These are phyloP conservation scores for Cokeromyces recurvatus DNA, from an alignment of 371 early-diverging fungal species.

Conservation along the genomic window DNA sequence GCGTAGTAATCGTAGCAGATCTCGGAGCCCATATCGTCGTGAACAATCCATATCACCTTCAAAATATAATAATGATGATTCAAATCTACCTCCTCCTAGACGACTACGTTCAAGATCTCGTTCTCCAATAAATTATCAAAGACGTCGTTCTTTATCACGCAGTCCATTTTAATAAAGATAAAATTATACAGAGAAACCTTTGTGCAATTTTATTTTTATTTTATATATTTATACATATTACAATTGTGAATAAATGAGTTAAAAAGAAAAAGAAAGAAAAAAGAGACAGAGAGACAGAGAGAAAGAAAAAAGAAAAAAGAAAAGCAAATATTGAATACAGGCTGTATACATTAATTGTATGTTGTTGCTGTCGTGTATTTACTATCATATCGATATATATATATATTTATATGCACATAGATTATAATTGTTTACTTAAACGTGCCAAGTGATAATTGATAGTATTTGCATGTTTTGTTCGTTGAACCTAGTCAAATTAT, in stretches of 20 bases:
- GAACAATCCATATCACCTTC: constrained; percentile 32
- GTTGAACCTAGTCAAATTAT: constrained; percentile 33
- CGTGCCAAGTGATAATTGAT: constrained; percentile 67
- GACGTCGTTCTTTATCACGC: constrained; percentile 15
- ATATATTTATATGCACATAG: too few relatives aligned
- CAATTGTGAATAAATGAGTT: too few relatives aligned
- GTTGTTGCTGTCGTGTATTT: too few relatives aligned
- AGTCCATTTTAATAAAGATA: constrained; percentile 1
- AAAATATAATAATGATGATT: constrained; percentile 4
- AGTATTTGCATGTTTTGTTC: constrained; percentile 50
- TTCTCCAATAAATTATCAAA: constrained; percentile 4
- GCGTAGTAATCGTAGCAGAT: constrained; percentile 5
- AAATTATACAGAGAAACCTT: neutral
- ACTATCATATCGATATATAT: too few relatives aligned
- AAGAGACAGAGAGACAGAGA: neutral
- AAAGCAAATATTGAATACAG: too few relatives aligned
- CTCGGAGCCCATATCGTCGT: constrained; percentile 21
- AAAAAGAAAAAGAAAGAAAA: too few relatives aligned
- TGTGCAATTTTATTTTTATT: neutral
- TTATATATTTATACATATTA: too few relatives aligned
- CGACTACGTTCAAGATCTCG: constrained; percentile 16
- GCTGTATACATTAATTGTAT: too few relatives aligned
- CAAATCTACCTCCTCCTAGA: too few relatives aligned
- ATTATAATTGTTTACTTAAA: constrained; percentile 62
- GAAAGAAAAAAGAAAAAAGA: neutral